Evolutionary conservation across 140 eudicot species (phyloP).

Genomic region (Bidens hawaiensis): DNA sequence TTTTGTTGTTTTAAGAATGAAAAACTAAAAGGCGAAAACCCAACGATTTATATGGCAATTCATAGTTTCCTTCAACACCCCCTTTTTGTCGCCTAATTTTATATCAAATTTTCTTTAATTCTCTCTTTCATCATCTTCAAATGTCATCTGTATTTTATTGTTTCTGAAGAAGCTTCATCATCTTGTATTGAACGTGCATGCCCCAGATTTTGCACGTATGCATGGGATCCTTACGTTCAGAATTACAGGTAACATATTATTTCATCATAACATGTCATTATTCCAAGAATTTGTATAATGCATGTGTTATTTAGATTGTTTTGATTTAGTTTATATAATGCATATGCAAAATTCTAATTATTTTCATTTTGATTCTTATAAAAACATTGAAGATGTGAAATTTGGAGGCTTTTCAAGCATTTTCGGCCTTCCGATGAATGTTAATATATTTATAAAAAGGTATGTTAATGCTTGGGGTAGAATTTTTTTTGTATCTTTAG

Average conservation of each 20-base stretch:
- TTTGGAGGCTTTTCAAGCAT: too few species aligned
- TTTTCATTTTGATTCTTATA: too few species aligned
- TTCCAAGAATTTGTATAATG: not conserved
- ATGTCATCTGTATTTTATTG: slow-evolving; percentile 10
- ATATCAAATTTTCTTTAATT: slow-evolving; percentile 18
- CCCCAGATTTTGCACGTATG: slow-evolving; percentile 13
- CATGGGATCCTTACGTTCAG: slow-evolving; percentile 36
- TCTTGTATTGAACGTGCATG: slow-evolving; percentile 12
- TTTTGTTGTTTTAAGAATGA: not conserved
- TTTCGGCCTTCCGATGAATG: too few species aligned
- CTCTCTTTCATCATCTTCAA: slow-evolving; percentile 22
- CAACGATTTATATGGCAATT: slow-evolving; percentile 40
- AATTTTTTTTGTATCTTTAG: too few species aligned
- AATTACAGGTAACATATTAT: slow-evolving; percentile 20
- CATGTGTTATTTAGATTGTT: too few species aligned
- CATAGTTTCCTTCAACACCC: slow-evolving; percentile 45
- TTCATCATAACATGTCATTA: too few species aligned
- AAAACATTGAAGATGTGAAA: too few species aligned
- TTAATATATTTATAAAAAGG: too few species aligned
- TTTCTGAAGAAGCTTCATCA: slow-evolving; percentile 4
- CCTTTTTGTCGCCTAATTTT: slow-evolving; percentile 16
- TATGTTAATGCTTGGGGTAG: too few species aligned
- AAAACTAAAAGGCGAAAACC: slow-evolving; percentile 2
- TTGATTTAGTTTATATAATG: too few species aligned
- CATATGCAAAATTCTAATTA: too few species aligned